These are phyloP conservation scores for Spathaspora sp. DNA, from an alignment of 805 yeast genomes.

Conservation along the genomic window DNA sequence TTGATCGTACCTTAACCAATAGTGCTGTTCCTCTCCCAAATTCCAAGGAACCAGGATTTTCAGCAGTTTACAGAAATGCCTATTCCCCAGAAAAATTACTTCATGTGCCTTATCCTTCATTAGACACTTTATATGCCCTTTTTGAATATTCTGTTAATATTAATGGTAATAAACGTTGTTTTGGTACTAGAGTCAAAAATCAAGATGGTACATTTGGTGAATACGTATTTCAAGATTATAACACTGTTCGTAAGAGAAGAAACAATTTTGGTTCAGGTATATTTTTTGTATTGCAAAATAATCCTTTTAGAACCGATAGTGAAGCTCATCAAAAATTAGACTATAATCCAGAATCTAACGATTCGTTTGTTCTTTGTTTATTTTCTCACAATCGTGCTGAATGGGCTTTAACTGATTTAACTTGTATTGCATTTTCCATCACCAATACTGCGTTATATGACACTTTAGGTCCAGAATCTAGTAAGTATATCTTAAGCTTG, in stretches of 20 bases:
- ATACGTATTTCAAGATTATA: slow-evolving; percentile 26
- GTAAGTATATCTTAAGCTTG: slow-evolving; percentile 57
- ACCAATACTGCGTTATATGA: slow-evolving; percentile 29
- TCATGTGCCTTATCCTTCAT: slow-evolving; percentile 37
- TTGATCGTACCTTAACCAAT: slow-evolving; percentile 6
- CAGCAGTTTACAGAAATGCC: slow-evolving; percentile 27
- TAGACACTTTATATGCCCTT: slow-evolving; percentile 43
- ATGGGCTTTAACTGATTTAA: slow-evolving; percentile 70
- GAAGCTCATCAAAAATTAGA: slow-evolving; percentile 22
- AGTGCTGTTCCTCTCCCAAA: slow-evolving; percentile 15
- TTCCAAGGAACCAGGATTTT: slow-evolving; percentile 19
- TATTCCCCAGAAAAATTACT: slow-evolving; percentile 21
- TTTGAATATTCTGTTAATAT: slow-evolving; percentile 39
- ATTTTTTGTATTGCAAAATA: slow-evolving; percentile 27
- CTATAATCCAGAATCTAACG: slow-evolving; percentile 9
- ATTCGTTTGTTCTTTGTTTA: slow-evolving; percentile 48
- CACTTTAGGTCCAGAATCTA: slow-evolving; percentile 49
- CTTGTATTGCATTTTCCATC: slow-evolving; percentile 50
- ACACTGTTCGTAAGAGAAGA: slow-evolving; percentile 19
- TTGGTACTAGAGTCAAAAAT: slow-evolving; percentile 40
- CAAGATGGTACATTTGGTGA: slow-evolving; percentile 27
- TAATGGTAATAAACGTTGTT: slow-evolving; percentile 36
- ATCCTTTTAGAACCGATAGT: slow-evolving; percentile 25
- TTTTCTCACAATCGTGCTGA: slow-evolving; percentile 59
- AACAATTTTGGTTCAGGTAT: slow-evolving; percentile 37